A percentile compares a stretch with the other conserved stretches of the same genome.
Evolutionary conservation across 2,329 filamentous ascomycete genomes (phyloP).

Genomic region (Penicillium expansum): DNA sequence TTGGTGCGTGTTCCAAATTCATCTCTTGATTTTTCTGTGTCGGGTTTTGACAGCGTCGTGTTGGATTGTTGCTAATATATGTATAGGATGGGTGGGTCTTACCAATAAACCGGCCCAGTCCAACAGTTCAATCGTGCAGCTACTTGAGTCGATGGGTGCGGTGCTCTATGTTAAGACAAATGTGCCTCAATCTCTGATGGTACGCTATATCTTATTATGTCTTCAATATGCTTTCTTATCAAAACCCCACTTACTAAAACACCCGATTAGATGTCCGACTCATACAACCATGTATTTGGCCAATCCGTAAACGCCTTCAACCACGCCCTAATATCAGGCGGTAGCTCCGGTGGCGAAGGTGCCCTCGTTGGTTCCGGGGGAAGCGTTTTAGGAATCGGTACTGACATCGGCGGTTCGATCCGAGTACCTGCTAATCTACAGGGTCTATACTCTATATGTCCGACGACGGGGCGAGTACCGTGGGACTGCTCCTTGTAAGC

Average conservation of each 20-base stretch:
- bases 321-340: conserved; percentile 49
- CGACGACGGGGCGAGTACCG: conserved; percentile 31
- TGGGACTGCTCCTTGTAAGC: conserved; percentile 27
- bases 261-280: too few relatives aligned
- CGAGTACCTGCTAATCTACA: conserved; percentile 53
- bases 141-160: conserved; percentile 41
- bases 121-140: conserved; percentile 28
- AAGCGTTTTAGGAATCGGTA: conserved; percentile 52
- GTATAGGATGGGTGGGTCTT: conserved; percentile 48
- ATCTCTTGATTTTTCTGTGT: neutral
- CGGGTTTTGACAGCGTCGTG: neutral
- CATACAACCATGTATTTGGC: too few relatives aligned
- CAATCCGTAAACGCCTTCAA: conserved; percentile 52
- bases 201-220: too few relatives aligned
- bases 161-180: conserved; percentile 55
- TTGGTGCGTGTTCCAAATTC: conserved; percentile 18
- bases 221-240: too few relatives aligned
- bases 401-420: conserved; percentile 55
- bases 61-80: neutral
- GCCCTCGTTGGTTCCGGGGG: conserved; percentile 51
- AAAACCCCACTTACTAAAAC: too few relatives aligned
- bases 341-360: conserved; percentile 54
- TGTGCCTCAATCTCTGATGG: too few relatives aligned
- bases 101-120: conserved; percentile 28
- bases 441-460: conserved; percentile 47